These are phyloP conservation scores for Aureobasidium namibiae DNA, from an alignment of 2,329 filamentous ascomycete species.

Conservation along the genomic window DNA sequence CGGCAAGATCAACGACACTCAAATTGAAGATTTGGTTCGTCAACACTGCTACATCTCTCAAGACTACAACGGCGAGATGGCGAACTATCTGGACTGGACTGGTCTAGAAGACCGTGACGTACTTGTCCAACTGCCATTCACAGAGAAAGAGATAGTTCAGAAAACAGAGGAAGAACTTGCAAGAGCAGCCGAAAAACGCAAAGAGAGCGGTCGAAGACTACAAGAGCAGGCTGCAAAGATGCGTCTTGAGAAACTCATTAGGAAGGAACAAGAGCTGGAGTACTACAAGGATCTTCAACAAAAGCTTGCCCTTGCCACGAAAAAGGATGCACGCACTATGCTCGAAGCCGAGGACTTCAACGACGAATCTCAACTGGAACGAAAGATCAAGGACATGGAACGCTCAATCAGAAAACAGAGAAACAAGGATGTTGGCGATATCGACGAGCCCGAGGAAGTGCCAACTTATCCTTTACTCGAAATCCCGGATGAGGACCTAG, in stretches of 20 bases:
- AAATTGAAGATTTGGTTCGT: constrained; percentile 78
- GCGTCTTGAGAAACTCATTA: constrained; percentile 88
- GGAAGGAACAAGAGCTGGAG: constrained; percentile 90
- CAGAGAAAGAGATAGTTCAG: constrained; percentile 79
- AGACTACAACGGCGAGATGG: constrained; percentile 73
- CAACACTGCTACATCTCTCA: constrained; percentile 86
- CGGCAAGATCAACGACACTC: constrained; percentile 74
- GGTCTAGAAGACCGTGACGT: constrained; percentile 83
- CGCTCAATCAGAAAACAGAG: constrained; percentile 81
- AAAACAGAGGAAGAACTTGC: constrained; percentile 94
- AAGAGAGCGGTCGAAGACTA: constrained; percentile 81
- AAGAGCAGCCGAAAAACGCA: constrained; percentile 82
- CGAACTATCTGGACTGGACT: constrained; percentile 76
- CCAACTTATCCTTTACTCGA: constrained; percentile 86
- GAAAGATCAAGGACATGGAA: constrained; percentile 79
- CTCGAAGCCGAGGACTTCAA: constrained; percentile 88
- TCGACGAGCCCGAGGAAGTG: constrained; percentile 66
- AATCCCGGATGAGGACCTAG: constrained; percentile 81
- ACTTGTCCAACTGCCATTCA: constrained; percentile 87
- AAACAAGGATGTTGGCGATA: constrained; percentile 83
- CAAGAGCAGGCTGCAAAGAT: constrained; percentile 97
- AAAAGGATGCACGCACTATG: constrained; percentile 81
- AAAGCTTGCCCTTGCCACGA: constrained; percentile 60
- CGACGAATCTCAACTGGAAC: constrained; percentile 79
- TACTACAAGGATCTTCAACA: constrained; percentile 81